Percentiles rank a stretch among this genome's conserved stretches.
phyloP scores from a whole-genome alignment of 768 basidiomycete species.

The Boletus fagicola region DNA sequence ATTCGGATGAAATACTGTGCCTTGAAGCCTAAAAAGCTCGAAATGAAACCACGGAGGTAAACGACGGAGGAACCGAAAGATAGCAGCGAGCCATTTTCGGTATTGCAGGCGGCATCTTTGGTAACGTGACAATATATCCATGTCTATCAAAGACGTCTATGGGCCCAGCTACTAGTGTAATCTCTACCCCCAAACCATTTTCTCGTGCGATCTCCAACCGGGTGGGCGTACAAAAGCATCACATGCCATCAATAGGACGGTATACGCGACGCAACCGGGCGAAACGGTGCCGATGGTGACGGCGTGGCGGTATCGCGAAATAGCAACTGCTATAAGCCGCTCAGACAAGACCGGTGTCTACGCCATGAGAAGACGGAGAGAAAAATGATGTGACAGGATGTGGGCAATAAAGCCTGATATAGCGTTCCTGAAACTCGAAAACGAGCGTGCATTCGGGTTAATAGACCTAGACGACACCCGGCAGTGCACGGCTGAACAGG shows the following conservation, averaged over 20 bases:
- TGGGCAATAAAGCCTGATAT: slow-evolving; percentile 8
- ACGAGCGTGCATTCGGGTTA: background rate
- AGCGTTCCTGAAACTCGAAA: background rate
- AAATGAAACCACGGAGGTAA: background rate
- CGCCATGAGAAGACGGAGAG: background rate
- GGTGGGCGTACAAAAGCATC: background rate
- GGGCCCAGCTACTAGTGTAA: background rate
- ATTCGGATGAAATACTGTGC: slow-evolving; percentile 1
- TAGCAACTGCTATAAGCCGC: background rate
- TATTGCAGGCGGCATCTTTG: background rate
- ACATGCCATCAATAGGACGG: background rate
- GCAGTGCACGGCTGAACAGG: background rate
- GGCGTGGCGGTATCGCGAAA: slow-evolving; percentile 1
- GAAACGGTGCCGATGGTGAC: slow-evolving; percentile 7
- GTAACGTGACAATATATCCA: background rate
- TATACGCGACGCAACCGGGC: slow-evolving; percentile 2
- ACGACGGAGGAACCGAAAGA: background rate
- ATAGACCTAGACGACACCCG: background rate
- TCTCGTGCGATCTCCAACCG: background rate
- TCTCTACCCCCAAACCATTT: background rate
- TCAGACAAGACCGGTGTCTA: background rate
- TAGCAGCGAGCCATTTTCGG: background rate
- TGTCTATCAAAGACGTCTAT: background rate
- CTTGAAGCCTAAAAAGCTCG: background rate
- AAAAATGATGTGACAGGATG: background rate